These are phyloP conservation scores for Ophiorrhiza pumila DNA, from an alignment of 257 asterid genomes.

Conservation along the genomic window DNA sequence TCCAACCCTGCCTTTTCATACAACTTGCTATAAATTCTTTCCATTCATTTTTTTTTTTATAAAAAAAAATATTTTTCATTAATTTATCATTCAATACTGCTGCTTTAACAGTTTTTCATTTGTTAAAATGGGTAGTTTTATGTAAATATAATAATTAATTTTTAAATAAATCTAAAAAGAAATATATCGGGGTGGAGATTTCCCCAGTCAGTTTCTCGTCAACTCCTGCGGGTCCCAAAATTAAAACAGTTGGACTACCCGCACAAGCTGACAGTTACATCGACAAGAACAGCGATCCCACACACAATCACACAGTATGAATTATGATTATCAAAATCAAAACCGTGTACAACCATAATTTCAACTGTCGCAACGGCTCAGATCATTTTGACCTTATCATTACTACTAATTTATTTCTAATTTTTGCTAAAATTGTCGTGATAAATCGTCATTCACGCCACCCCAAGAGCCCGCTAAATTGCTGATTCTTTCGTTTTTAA, in stretches of 20 bases:
- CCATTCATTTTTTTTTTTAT: too few relatives aligned
- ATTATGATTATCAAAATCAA: neutral
- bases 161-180: too few relatives aligned
- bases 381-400: neutral
- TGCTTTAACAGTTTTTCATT: too few relatives aligned
- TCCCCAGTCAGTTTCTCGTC: neutral
- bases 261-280: neutral
- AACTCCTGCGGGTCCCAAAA: neutral
- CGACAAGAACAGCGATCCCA: neutral
- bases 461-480: neutral
- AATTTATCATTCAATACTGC: too few relatives aligned
- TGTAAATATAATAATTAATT: too few relatives aligned
- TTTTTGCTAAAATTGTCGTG: neutral
- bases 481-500: constrained; percentile 3
- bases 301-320: too few relatives aligned
- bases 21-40: too few relatives aligned
- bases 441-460: neutral
- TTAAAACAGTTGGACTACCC: neutral
- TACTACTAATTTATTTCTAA: neutral
- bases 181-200: too few relatives aligned
- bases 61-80: too few relatives aligned
- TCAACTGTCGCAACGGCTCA: neutral
- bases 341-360: neutral
- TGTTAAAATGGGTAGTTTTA: too few relatives aligned
- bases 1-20: too few relatives aligned